phyloP scores from a whole-genome alignment of 495 filamentous ascomycete species.

The Daldinia vernicosa region DNA sequence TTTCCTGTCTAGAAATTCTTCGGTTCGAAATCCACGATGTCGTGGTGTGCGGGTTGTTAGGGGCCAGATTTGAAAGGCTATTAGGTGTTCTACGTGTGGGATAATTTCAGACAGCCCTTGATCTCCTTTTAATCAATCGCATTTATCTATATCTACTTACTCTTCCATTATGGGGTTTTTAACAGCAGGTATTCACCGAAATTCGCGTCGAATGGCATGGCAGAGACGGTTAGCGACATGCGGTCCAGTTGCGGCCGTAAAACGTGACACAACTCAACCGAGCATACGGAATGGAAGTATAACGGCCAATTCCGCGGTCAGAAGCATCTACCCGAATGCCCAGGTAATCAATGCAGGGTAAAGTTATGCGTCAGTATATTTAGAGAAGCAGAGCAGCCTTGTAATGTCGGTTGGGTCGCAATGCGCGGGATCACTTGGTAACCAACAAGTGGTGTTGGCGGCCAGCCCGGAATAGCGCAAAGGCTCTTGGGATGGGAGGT shows the following conservation, averaged over 20 bases:
- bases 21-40: slow-evolving; percentile 14
- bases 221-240: slow-evolving; percentile 37
- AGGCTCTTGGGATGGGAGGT: not conserved
- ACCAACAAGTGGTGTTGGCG: slow-evolving; percentile 34
- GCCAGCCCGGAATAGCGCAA: slow-evolving; percentile 17
- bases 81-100: slow-evolving; percentile 7
- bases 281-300: slow-evolving; percentile 38
- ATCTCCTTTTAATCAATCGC: slow-evolving; percentile 27
- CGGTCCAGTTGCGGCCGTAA: slow-evolving; percentile 36
- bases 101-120: slow-evolving; percentile 36
- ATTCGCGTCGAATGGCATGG: slow-evolving; percentile 38
- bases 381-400: slow-evolving; percentile 25
- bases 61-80: slow-evolving; percentile 15
- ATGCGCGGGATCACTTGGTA: slow-evolving; percentile 17
- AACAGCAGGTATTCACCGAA: slow-evolving; percentile 32
- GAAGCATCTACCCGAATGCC: slow-evolving; percentile 39
- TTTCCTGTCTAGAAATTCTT: slow-evolving; percentile 17
- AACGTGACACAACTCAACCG: slow-evolving; percentile 39
- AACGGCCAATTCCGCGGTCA: slow-evolving; percentile 40
- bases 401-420: slow-evolving; percentile 34
- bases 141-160: not conserved
- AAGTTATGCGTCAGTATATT: slow-evolving; percentile 27
- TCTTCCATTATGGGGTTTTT: not conserved
- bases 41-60: slow-evolving; percentile 6
- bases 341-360: slow-evolving; percentile 42